Conservation (phyloP, 495 filamentous ascomycete genomes). For the Annulohypoxylon nitens region DNA sequence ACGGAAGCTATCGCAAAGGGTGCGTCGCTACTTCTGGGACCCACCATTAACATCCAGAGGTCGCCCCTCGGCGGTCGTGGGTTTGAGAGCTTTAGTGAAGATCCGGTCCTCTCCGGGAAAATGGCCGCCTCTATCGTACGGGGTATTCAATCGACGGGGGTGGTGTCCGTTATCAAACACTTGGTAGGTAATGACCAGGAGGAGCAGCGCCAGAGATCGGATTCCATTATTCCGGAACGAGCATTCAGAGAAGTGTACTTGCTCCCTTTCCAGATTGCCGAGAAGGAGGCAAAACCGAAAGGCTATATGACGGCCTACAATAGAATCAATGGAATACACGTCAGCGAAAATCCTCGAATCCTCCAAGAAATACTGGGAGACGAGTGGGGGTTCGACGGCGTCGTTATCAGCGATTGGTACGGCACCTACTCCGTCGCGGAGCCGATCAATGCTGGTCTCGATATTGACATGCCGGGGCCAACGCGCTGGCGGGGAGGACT, state of each 20-base stretch:
- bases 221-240: conserved; percentile 1
- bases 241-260: conserved; percentile 12
- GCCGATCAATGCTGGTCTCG: conserved; percentile 2
- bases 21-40: background rate
- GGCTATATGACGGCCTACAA: conserved; percentile 14
- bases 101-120: conserved; percentile 6
- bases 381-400: conserved; percentile 10
- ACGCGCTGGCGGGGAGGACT: background rate
- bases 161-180: conserved; percentile 7
- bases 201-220: conserved; percentile 4
- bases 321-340: conserved; percentile 13
- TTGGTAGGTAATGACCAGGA: conserved; percentile 13
- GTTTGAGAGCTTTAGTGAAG: conserved; percentile 19
- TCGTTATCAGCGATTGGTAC: conserved; percentile 10
- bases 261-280: conserved; percentile 9
- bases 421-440: background rate
- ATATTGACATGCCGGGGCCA: conserved; percentile 14
- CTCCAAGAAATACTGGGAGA: background rate
- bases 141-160: conserved; percentile 14
- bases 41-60: conserved; percentile 13
- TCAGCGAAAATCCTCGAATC: conserved; percentile 12
- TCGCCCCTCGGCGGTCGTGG: conserved; percentile 14
- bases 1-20: conserved; percentile 13
- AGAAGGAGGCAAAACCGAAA: conserved; percentile 12
- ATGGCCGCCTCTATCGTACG: background rate